These are phyloP conservation scores for Aspergillus aculeatus DNA, from an alignment of 2,329 filamentous ascomycete genomes.

Conservation along the genomic window DNA sequence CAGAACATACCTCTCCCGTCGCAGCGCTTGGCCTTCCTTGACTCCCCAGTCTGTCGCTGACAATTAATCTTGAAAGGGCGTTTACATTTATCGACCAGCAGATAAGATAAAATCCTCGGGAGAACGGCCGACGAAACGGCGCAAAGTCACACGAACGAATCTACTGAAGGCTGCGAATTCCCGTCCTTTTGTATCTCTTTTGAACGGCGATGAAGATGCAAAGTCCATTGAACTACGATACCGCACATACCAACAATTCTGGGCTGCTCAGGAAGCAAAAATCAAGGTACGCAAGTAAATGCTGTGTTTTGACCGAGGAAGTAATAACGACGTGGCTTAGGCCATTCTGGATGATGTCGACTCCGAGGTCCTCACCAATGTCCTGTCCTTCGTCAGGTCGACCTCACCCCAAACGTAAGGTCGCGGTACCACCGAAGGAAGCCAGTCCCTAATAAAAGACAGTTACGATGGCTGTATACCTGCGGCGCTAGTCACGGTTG, in stretches of 20 bases:
- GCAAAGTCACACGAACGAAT: slow-evolving; percentile 51
- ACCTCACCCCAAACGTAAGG: slow-evolving; percentile 38
- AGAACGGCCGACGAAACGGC: slow-evolving; percentile 56
- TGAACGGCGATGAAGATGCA: slow-evolving; percentile 39
- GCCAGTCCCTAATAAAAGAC: slow-evolving; percentile 12
- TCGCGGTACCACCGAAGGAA: neutral
- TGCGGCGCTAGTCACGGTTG: slow-evolving; percentile 43
- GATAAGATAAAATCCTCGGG: slow-evolving; percentile 35
- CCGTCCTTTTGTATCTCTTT: slow-evolving; percentile 39
- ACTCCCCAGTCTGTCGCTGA: slow-evolving; percentile 17
- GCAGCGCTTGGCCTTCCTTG: neutral
- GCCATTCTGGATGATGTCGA: slow-evolving; percentile 41
- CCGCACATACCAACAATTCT: slow-evolving; percentile 39
- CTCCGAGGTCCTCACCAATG: slow-evolving; percentile 37
- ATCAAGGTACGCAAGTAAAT: slow-evolving; percentile 34
- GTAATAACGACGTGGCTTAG: slow-evolving; percentile 22
- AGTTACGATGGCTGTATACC: slow-evolving; percentile 44
- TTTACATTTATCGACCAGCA: slow-evolving; percentile 61
- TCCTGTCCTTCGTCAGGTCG: slow-evolving; percentile 39
- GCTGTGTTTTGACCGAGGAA: neutral
- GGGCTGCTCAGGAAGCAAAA: slow-evolving; percentile 39
- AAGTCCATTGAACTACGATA: slow-evolving; percentile 36
- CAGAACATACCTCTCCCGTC: neutral
- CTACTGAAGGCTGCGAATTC: slow-evolving; percentile 11
- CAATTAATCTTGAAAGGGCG: slow-evolving; percentile 46